Conservation (phyloP, 116 monocot species). For the Trichopus zeylanicus region DNA sequence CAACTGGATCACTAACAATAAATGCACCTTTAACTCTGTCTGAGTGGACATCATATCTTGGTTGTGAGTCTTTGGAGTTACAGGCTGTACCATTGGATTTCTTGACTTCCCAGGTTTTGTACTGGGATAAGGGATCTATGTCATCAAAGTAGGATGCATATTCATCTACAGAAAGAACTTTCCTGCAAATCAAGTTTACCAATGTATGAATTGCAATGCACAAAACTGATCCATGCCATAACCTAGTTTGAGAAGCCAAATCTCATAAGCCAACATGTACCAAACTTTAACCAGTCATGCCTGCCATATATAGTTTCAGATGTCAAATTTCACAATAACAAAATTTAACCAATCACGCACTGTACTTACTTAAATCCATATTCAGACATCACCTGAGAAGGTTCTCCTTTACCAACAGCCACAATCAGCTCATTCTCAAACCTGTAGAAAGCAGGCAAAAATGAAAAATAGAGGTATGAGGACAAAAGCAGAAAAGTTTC, state of each 20-base stretch:
- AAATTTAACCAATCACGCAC: background rate
- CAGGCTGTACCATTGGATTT: constrained; percentile 12
- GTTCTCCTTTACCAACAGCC: constrained; percentile 91
- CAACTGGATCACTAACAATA: constrained; percentile 93
- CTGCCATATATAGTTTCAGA: too few relatives aligned
- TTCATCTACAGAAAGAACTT: constrained; percentile 92
- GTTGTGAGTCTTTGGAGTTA: constrained; percentile 13
- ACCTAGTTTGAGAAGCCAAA: background rate
- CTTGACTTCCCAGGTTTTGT: constrained; percentile 48
- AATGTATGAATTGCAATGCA: background rate
- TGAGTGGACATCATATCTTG: constrained; percentile 35
- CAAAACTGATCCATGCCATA: background rate
- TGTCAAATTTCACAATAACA: too few relatives aligned
- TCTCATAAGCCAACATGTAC: background rate
- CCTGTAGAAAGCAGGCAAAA: constrained; percentile 22
- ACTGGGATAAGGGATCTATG: constrained; percentile 82
- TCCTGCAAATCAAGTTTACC: constrained; percentile 43
- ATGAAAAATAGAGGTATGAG: constrained; percentile 2
- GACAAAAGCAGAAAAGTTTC: background rate
- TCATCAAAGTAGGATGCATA: constrained; percentile 77
- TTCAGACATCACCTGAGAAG: constrained; percentile 80
- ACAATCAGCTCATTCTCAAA: constrained; percentile 77
- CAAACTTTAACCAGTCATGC: background rate
- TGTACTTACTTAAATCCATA: constrained; percentile 91
- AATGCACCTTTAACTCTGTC: constrained; percentile 78